Evolutionary conservation across 768 basidiomycete genomes (phyloP).

Genomic region (Botryobasidium botryosum): DNA sequence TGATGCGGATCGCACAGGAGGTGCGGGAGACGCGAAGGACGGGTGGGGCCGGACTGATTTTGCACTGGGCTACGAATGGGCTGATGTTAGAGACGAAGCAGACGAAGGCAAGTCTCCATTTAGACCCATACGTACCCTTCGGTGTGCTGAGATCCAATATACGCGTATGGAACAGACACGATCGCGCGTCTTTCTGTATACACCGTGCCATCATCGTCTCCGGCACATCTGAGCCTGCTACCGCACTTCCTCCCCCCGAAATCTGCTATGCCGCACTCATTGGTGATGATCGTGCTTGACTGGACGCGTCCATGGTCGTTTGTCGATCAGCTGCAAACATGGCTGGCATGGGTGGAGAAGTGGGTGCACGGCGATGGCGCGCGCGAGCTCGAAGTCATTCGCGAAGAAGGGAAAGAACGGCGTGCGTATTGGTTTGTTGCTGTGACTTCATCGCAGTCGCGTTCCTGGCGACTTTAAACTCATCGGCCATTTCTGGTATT

Average conservation of each 20-base stretch:
- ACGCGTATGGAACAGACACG: constrained; percentile 38
- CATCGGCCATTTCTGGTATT: no score
- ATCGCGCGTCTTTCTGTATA: constrained; percentile 80
- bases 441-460: neutral
- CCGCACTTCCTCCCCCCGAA: constrained; percentile 68
- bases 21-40: neutral
- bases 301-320: constrained; percentile 95
- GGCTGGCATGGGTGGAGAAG: constrained; percentile 72
- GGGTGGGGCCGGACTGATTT: constrained; percentile 37
- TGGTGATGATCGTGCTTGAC: constrained; percentile 75
- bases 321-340: constrained; percentile 62
- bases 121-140: neutral
- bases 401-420: constrained; percentile 71
- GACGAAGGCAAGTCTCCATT: constrained; percentile 59
- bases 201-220: constrained; percentile 69
- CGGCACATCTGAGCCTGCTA: constrained; percentile 49
- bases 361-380: constrained; percentile 59
- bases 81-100: constrained; percentile 78
- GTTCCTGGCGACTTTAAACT: no score
- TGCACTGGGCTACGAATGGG: constrained; percentile 84
- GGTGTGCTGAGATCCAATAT: neutral
- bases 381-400: constrained; percentile 52
- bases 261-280: constrained; percentile 45
- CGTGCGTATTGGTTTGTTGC: constrained; percentile 30
- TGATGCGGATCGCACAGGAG: constrained; percentile 29